Base-by-base conservation (phyloP, 495 filamentous ascomycete species). In the Neurospora sp. region DNA sequence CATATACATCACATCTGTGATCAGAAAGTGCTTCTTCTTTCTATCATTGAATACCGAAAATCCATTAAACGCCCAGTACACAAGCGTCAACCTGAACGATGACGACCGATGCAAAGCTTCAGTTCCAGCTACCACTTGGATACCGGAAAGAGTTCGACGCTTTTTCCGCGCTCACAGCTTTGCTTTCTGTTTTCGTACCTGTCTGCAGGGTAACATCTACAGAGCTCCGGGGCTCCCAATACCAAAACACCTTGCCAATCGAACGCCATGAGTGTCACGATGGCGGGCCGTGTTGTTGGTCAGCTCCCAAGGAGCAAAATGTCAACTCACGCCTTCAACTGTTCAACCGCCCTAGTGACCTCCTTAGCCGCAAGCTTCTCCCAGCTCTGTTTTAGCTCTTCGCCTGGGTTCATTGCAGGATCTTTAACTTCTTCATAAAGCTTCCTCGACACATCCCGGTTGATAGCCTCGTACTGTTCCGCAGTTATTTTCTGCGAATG, bases 391-490 rank as follows among this genome's bases (percentile, higher is more conserved):
- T 87, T 86, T 43, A 87, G 85, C 15, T 88, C 86, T 11, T 88
- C 84, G 39, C 89, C 86, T 38, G 84, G 76, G 4, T 79, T 73
- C 54, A 62, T 62, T n/a, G 87, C 84, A 1, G 85, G 84, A 66
- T 91, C 89, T 7, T 87, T 88, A 17, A 94, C 89, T 43, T 89
- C 88, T 45, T 96, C 92, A 79, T 98, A 98, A n/a, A 98, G 83
- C 82, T 88, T 90, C 21, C 92, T 88, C 17, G 92, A 96, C 36
- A 97, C 89, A 42, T 89, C 90, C 66, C 93, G 89, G 79, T 97
- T 97, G 82, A 97, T 94, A 66, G 90, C 88, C 6, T 91, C 94
- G 82, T 93, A 98, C 79, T 97, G 91, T 48, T 96, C 91, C 76
- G 92, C 90, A 39, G 89, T 90, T 11, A 97, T 83, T 62, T 89